Base-by-base conservation (phyloP, 768 basidiomycete species). In the Xanthoconium purpureum region DNA sequence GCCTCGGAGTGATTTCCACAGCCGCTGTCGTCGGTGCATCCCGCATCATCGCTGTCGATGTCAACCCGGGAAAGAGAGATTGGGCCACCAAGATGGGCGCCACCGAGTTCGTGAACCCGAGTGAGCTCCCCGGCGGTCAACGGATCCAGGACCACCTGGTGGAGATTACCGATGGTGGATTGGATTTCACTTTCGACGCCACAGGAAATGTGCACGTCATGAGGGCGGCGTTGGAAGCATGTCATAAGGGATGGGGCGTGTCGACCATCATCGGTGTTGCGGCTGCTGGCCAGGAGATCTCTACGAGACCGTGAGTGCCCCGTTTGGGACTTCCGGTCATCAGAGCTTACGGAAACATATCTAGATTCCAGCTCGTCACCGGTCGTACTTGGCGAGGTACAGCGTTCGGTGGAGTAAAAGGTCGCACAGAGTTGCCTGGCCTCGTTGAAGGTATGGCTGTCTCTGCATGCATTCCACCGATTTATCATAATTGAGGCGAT, bases 161-260 rank as follows among this genome's bases (percentile, higher is more conserved):
- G 45, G 91, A 94, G 68, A 82, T 94, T 62, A 98, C 96, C 4
- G 97, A 99, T 65, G 97, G 97, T 17, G 97, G 97, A 28, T 78
- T 97, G 37, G 97, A 99, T 74, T 98, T 85, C 71, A 98, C 97
- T 13, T 99, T 95, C 66, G 97, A 99, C 67, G 90, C 88, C 63
- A 99, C 97, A 11, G 97, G 97, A 20, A 98, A 97, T 69, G 89
- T 94, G 11, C 77, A 93, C 30, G 94, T 96, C 60, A 98, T 97
- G 95, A 85, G 95, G 58, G 78, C 87, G 47, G 97, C 97, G 28
- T 83, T 99, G 46, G 97, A 99, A 75, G 91, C 94, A n/a, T 98
- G 94, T 73, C 97, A 99, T 75, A 98, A 98, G 71, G 97, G 97
- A 14, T 99, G 97, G 97, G 97, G 97, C 63, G 88, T 98, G 42